Conservation (phyloP, 2,329 filamentous ascomycete species). For the Seiridium unicorne region DNA sequence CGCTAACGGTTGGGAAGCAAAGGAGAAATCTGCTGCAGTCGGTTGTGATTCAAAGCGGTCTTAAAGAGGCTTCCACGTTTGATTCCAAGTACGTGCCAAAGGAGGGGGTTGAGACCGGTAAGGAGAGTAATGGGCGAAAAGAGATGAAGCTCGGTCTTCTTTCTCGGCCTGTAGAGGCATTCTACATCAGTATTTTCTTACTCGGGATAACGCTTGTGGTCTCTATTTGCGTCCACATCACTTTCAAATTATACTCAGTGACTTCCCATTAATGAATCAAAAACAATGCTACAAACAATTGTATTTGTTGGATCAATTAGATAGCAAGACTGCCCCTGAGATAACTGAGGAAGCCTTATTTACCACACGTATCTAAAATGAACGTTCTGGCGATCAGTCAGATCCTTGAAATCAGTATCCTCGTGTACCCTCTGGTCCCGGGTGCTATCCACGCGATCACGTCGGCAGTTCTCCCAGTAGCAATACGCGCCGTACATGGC, state of each 20-base stretch:
- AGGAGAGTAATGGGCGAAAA: slow-evolving; percentile 17
- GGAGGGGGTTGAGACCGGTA: slow-evolving; percentile 15
- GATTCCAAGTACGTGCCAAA: slow-evolving; percentile 31
- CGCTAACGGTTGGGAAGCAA: background rate
- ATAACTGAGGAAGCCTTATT: too few relatives aligned
- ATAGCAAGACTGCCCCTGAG: too few relatives aligned
- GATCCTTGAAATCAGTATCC: slow-evolving; percentile 32
- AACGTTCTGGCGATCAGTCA: slow-evolving; percentile 42
- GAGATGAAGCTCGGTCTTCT: slow-evolving; percentile 12
- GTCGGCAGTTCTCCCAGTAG: slow-evolving; percentile 36
- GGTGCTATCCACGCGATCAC: slow-evolving; percentile 19
- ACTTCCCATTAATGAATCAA: too few relatives aligned
- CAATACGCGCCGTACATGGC: slow-evolving; percentile 27
- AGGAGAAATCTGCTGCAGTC: slow-evolving; percentile 22
- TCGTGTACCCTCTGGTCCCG: background rate
- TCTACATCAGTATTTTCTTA: slow-evolving; percentile 21
- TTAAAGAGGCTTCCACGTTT: slow-evolving; percentile 26
- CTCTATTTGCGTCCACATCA: too few relatives aligned
- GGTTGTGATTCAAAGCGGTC: slow-evolving; percentile 26
- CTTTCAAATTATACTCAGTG: too few relatives aligned
- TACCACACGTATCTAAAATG: slow-evolving; percentile 35
- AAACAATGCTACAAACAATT: too few relatives aligned
- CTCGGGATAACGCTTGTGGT: slow-evolving; percentile 10
- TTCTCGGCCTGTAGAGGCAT: slow-evolving; percentile 21
- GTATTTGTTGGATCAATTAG: too few relatives aligned